A percentile compares a stretch with the other conserved stretches of the same genome.
These are phyloP conservation scores for Curvularia sp. DNA, from an alignment of 2,329 filamentous ascomycete species.

Conservation along the genomic window DNA sequence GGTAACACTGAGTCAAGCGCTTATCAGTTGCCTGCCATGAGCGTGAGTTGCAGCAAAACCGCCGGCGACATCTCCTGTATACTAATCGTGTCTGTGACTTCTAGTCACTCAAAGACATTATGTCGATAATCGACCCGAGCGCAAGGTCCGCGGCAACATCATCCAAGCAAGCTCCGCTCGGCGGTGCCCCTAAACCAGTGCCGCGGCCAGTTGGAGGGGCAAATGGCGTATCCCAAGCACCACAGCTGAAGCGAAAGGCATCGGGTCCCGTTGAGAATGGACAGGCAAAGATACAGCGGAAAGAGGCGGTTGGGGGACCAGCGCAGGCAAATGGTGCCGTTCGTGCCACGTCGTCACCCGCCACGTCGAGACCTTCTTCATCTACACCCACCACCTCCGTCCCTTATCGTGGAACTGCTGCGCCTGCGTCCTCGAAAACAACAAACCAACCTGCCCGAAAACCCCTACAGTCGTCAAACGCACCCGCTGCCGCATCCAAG, in stretches of 20 bases:
- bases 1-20: constrained; percentile 49
- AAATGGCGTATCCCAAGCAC: constrained; percentile 44
- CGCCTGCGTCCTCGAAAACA: constrained; percentile 35
- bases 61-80: constrained; percentile 22
- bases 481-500: constrained; percentile 28
- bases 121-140: constrained; percentile 49
- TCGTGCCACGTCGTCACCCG: constrained; percentile 35
- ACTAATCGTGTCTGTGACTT: constrained; percentile 18
- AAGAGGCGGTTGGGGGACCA: constrained; percentile 36
- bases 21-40: constrained; percentile 47
- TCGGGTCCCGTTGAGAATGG: constrained; percentile 43
- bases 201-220: constrained; percentile 35
- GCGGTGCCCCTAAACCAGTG: constrained; percentile 44
- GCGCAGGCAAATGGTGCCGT: constrained; percentile 36
- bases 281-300: constrained; percentile 46
- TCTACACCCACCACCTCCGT: constrained; percentile 33
- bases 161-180: constrained; percentile 33
- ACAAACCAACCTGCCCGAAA: constrained; percentile 36
- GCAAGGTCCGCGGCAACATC: constrained; percentile 31
- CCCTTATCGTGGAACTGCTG: constrained; percentile 51
- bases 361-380: constrained; percentile 33
- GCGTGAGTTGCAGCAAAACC: constrained; percentile 39
- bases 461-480: constrained; percentile 27
- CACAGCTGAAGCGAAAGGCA: constrained; percentile 53
- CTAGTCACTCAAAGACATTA: constrained; percentile 47